Conservation (phyloP, 371 early-diverging fungal species). For the Dichotomocladium elegans region DNA sequence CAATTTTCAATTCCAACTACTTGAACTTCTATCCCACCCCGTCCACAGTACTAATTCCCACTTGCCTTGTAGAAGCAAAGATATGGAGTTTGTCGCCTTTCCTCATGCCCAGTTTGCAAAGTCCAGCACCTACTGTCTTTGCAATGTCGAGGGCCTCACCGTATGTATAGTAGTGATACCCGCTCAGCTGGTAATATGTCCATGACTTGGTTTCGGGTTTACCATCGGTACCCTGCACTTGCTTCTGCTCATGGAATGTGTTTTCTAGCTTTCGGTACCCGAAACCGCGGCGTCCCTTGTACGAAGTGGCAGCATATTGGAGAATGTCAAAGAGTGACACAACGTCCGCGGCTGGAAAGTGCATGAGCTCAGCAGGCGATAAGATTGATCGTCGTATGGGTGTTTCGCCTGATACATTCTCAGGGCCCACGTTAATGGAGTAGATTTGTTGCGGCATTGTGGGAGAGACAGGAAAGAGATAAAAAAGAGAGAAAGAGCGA, state of each 20-base stretch:
- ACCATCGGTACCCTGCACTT: slow-evolving; percentile 61
- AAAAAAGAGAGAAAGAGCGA: neutral
- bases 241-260: slow-evolving; percentile 70
- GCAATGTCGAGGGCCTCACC: slow-evolving; percentile 50
- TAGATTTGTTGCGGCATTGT: neutral
- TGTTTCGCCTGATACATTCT: neutral
- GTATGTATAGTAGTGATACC: slow-evolving; percentile 66
- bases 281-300: slow-evolving; percentile 52
- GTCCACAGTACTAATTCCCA: too few relatives aligned
- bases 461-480: neutral
- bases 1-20: neutral
- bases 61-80: slow-evolving; percentile 76
- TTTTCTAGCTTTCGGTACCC: slow-evolving; percentile 66
- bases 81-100: slow-evolving; percentile 62
- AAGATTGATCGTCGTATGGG: slow-evolving; percentile 45
- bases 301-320: slow-evolving; percentile 41
- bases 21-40: neutral
- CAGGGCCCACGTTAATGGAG: neutral
- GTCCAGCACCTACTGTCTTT: slow-evolving; percentile 59
- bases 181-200: slow-evolving; percentile 73
- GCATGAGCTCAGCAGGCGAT: slow-evolving; percentile 50
- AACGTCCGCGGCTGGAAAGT: slow-evolving; percentile 49
- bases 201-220: slow-evolving; percentile 70
- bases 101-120: slow-evolving; percentile 60
- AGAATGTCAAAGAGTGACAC: slow-evolving; percentile 68